Conservation (phyloP, 805 yeast genomes). For the Saccharomycopsis fermentans region DNA sequence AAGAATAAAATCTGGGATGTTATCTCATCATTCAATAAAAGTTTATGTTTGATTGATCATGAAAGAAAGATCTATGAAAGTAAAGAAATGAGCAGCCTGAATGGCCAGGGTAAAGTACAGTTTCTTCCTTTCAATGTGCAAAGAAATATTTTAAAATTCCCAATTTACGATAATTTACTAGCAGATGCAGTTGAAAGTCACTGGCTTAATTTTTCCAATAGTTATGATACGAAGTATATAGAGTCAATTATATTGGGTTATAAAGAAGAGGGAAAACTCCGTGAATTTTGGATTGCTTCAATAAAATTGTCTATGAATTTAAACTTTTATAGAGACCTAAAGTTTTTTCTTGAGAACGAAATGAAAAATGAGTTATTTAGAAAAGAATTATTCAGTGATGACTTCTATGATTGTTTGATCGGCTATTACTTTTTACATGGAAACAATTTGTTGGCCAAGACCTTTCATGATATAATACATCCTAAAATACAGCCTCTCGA, state of each 20-base stretch:
- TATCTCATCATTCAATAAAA: neutral
- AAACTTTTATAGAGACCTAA: constrained; percentile 3
- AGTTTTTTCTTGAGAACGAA: neutral
- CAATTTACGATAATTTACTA: neutral
- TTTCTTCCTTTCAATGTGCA: neutral
- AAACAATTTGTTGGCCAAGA: neutral
- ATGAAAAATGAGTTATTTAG: neutral
- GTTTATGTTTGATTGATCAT: neutral
- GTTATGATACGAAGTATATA: neutral
- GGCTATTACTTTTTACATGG: constrained; percentile 3
- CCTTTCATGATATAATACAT: constrained; percentile 2
- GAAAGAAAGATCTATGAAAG: neutral
- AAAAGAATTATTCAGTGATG: neutral
- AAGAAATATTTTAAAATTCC: neutral
- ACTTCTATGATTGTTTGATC: constrained; percentile 7
- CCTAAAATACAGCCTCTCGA: neutral
- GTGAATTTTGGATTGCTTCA: constrained; percentile 10
- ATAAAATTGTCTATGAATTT: constrained; percentile 3
- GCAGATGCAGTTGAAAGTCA: neutral
- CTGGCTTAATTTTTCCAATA: neutral
- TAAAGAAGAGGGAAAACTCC: neutral
- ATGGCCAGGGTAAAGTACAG: neutral
- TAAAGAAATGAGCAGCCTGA: neutral
- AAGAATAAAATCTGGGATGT: neutral
- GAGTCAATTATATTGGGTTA: neutral